A percentile compares a stretch with the other conserved stretches of the same genome.
Conservation (phyloP, 768 basidiomycete genomes). For the Podaxis sp. region DNA sequence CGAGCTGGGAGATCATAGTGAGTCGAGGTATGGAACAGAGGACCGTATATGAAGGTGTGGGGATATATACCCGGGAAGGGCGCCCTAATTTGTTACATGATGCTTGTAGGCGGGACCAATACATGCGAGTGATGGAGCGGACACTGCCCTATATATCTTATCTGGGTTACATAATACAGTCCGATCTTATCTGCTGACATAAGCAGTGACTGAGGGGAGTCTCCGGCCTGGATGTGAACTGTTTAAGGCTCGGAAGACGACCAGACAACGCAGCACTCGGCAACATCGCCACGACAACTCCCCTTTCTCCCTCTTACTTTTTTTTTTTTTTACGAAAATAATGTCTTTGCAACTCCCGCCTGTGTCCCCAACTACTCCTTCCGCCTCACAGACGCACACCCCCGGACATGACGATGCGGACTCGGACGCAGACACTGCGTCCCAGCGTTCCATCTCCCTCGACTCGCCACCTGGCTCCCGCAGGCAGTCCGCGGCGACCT, state of each 20-base stretch:
- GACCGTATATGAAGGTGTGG: background rate
- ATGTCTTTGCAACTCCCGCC: conserved; percentile 31
- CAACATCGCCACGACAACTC: background rate
- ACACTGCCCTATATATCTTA: background rate
- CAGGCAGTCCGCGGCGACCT: conserved; percentile 1
- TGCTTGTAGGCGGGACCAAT: background rate
- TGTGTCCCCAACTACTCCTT: conserved; percentile 29
- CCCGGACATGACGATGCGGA: conserved; percentile 37
- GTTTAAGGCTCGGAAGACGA: background rate
- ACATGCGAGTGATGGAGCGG: background rate
- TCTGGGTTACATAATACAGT: background rate
- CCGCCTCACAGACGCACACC: conserved; percentile 27
- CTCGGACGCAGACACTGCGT: conserved; percentile 74
- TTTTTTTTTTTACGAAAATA: background rate
- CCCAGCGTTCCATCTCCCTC: conserved; percentile 75
- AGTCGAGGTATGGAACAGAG: background rate
- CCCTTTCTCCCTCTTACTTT: background rate
- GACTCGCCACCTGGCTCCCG: conserved; percentile 61
- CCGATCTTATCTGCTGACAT: background rate
- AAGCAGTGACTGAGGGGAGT: background rate
- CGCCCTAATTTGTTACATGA: background rate
- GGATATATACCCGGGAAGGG: background rate
- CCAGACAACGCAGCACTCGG: background rate
- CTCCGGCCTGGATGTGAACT: background rate
- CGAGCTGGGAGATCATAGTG: background rate